Conservation (phyloP, 1,284 basidiomycete genomes). For the Trichosporon asahii region DNA sequence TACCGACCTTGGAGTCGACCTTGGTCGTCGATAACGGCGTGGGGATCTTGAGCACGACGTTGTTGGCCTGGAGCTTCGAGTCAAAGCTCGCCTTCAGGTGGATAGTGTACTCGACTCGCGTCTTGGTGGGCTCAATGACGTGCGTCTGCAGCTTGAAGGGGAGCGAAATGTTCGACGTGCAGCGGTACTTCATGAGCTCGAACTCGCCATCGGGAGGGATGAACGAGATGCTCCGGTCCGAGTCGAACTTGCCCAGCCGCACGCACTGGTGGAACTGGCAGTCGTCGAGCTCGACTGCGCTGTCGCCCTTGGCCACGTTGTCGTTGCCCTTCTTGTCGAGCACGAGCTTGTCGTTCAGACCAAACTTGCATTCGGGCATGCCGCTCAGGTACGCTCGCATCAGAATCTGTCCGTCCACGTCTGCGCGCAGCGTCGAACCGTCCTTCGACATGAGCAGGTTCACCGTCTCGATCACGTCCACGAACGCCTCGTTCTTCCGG, state of each 20-base stretch:
- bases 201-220: constrained; percentile 99
- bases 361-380: constrained; percentile 96
- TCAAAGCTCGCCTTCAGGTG: constrained; percentile 86
- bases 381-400: constrained; percentile 97
- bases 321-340: constrained; percentile 75
- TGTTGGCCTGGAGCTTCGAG: constrained; percentile 86
- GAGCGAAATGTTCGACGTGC: constrained; percentile 91
- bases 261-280: constrained; percentile 99
- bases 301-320: constrained; percentile 58
- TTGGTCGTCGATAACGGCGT: constrained; percentile 91
- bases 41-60: constrained; percentile 87
- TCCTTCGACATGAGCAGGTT: constrained; percentile 96
- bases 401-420: constrained; percentile 95
- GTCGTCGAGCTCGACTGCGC: constrained; percentile 92
- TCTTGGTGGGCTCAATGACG: constrained; percentile 86
- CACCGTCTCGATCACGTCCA: constrained; percentile 94
- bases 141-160: constrained; percentile 87
- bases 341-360: constrained; percentile 95
- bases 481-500: constrained; percentile 97
- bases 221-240: constrained; percentile 88
- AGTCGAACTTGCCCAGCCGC: constrained; percentile 87
- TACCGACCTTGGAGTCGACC: constrained; percentile 83
- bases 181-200: constrained; percentile 98
- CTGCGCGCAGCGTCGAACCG: constrained; percentile 87
- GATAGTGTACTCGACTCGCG: constrained; percentile 85